phyloP scores from a whole-genome alignment of 495 filamentous ascomycete species.

The Xylaria cubensis region DNA sequence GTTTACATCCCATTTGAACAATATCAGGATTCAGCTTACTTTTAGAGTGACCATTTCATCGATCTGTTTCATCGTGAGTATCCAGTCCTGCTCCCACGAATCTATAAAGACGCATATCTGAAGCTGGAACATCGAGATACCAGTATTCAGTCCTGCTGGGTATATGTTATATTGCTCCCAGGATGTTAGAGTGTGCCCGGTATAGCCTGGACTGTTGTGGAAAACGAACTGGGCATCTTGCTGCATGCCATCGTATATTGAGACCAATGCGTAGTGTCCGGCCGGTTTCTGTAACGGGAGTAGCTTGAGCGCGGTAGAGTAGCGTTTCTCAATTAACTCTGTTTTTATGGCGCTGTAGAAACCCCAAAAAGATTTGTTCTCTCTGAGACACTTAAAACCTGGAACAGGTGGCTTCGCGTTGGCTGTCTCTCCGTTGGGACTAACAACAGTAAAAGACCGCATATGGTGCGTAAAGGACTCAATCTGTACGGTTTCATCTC shows the following conservation, averaged over 20 bases:
- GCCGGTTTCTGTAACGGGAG: neutral
- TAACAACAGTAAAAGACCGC: neutral
- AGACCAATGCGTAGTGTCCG: neutral
- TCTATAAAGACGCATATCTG: constrained; percentile 4
- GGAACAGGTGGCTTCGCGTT: neutral
- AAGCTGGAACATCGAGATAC: constrained; percentile 6
- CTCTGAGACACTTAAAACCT: constrained; percentile 2
- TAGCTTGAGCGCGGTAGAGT: neutral
- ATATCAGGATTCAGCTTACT: neutral
- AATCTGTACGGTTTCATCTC: too few relatives aligned
- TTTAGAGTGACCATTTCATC: neutral
- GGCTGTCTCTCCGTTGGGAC: neutral
- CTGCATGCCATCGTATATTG: neutral
- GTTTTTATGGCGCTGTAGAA: neutral
- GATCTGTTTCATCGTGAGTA: neutral
- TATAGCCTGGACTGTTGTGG: neutral
- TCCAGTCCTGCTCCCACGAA: constrained; percentile 16
- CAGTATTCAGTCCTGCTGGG: constrained; percentile 11
- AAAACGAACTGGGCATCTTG: neutral
- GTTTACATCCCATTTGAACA: neutral
- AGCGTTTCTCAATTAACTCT: neutral
- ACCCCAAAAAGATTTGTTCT: neutral
- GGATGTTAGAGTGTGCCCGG: neutral
- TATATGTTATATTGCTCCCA: neutral
- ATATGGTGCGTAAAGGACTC: neutral